phyloP scores from a whole-genome alignment of 495 filamentous ascomycete species.

The Xanthoparmelia taractica region DNA sequence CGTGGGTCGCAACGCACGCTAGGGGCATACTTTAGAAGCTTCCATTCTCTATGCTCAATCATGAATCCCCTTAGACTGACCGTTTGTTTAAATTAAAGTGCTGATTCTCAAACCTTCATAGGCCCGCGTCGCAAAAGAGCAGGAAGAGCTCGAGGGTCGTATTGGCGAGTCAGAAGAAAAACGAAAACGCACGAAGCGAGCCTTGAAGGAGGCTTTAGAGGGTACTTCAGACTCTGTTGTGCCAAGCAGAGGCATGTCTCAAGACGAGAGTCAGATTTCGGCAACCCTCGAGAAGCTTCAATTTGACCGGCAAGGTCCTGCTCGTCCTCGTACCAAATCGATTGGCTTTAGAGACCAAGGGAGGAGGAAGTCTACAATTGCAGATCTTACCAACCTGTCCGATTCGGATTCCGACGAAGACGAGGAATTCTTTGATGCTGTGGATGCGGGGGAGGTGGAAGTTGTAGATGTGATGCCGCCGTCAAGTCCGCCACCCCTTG shows the following conservation, averaged over 20 bases:
- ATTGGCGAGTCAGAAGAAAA: constrained; percentile 88
- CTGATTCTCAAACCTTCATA: neutral
- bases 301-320: constrained; percentile 23
- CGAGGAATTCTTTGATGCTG: constrained; percentile 96
- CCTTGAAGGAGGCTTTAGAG: constrained; percentile 78
- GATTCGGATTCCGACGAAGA: constrained; percentile 76
- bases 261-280: constrained; percentile 15
- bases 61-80: too few species aligned
- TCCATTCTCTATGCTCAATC: neutral
- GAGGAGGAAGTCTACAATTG: constrained; percentile 51
- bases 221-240: constrained; percentile 39
- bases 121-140: constrained; percentile 79
- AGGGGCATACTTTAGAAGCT: neutral
- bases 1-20: neutral
- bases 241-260: constrained; percentile 29
- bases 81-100: neutral
- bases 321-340: constrained; percentile 38
- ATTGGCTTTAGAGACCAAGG: constrained; percentile 32
- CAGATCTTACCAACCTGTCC: constrained; percentile 56
- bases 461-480: constrained; percentile 53
- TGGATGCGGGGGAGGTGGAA: constrained; percentile 85
- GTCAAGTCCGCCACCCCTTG: constrained; percentile 41
- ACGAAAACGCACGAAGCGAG: constrained; percentile 79
- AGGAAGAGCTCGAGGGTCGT: constrained; percentile 78
- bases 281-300: constrained; percentile 17